Base-by-base conservation (phyloP, 352 stramenopile species). In the Pythium utonaiense region DNA sequence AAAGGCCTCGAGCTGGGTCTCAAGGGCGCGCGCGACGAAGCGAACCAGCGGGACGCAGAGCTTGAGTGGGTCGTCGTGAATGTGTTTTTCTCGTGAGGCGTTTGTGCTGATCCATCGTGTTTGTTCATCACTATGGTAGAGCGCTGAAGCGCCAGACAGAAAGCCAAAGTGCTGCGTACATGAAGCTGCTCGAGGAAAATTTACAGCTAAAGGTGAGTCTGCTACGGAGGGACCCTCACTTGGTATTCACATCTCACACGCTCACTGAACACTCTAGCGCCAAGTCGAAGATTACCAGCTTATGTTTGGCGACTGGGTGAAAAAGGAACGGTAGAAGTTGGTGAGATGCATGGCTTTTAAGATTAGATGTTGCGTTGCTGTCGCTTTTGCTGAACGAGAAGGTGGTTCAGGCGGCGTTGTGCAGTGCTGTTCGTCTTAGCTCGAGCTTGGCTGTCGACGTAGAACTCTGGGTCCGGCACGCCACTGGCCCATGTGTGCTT, bases 271-370 rank as follows among this genome's bases (percentile, higher is more conserved):
- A 8, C 16, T 17, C 36, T 42, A 90, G 80, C 64, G 76, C 17
- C 81, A 90, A 73, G 24, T 90, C 0, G 79, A 91, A 28, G 83
- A 93, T 55, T 93, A 91, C 45, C 74, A 89, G 64, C 71, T 83
- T 59, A 76, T 93, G 73, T 91, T 93, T 62, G 83, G 81, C 14
- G 83, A 93, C 56, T 93, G 81, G 79, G 82, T 74, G 4, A 93
- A 93, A 70, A 93, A 93, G 66, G 64, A 91, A 49, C 86, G 86
- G 66, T 93, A 50, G 42, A 12, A 50, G 4, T 30, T 14, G 8
- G 7, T 12, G 5, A 21, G 1, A 2, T 21, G 22, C 9, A 31
- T 31, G 10, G 5, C 3, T 12, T 33, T 16, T 17, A 50, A 50
- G 10, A 31, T 21, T 50, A 14, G 7, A 7, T 3, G 22, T 6